Evolutionary conservation across 2,329 filamentous ascomycete species (phyloP), one percentile per base, ranked within the genome.

Genomic region (Teratosphaeria zuluensis): DNA sequence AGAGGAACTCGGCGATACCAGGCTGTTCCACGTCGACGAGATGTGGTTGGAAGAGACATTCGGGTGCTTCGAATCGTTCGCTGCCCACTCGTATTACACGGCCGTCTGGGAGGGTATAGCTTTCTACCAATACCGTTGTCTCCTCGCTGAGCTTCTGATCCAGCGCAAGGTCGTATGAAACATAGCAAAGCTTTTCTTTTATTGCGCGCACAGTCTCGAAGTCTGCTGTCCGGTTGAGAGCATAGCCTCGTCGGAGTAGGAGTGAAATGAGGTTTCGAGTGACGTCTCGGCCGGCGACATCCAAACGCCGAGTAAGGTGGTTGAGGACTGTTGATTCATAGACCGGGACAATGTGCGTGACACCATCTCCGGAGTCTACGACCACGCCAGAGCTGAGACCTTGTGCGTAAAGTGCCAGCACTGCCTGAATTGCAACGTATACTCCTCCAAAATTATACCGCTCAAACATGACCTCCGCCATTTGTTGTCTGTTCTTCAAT

Each of bases 381-480:
- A 99, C 94, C n/a, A 99, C 94, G 72, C 94, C 94, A n/a, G 74
- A 79, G 2, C 75, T 77, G 75, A 76, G 80, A 88, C 92, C 94
- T 80, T 99, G 94, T 21, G 94, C 94, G 73, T 99, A 99, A 46
- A 99, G 80, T 32, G 94, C 94, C 68, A 99, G 78, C 64, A 99
- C 94, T 57, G 94, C 94, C 76, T 99, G 94, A 66, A 97, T 97
- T 61, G 94, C 94, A 61, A 99, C 94, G 72, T 97, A 97, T 60
- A 99, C 92, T 59, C 94, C 94, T 54, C 92, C 92, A 72, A 99
- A 99, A 65, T 85, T 86, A 77, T 97, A 99, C 62, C 90, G 85
- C 74, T 99, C 94, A 75, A 99, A 95, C 94, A 99, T 99, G 76
- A 97, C 91, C 78, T 99, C 90, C 73, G 87, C 90, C 94, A 99